Evolutionary conservation across 2,329 filamentous ascomycete species (phyloP), one percentile per base, ranked within the genome.

Genomic region (Raffaelea albimanens): DNA sequence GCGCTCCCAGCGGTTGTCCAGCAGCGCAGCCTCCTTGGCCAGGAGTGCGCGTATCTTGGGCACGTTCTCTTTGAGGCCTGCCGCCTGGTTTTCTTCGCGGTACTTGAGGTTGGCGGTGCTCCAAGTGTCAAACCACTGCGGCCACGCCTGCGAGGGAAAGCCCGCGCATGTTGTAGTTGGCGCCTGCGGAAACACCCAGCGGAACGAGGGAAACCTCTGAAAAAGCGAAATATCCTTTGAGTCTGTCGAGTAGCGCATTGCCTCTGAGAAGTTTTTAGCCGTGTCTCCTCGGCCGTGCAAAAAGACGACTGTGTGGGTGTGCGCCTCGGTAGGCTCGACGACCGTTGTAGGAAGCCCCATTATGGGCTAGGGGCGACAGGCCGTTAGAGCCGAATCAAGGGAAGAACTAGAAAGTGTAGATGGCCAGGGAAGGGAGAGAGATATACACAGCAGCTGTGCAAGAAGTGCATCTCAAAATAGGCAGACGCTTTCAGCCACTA

Each of bases 161-260:
- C 59, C 58, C 25, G 58, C 56, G 41, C 57, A 45, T 36, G 56
- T 53, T 19, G 56, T 23, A 14, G n/a, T 23, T 8, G 63, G 63
- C 2, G 70, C 67, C 46, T 64, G 61, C 10, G 71, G 71, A 43
- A 75, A 74, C 4, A 75, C 68, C 67, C 70, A 74, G 44, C 67
- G 64, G 51, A 72, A 63, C 2, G 64, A 62, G 1, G 71, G 70
- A 22, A 72, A 68, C 2, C 57, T 54, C 3, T 67, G 61, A 16
- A 54, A 43, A 0, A 75, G 63, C 1, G 58, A 60, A 11, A 52
- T 59, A 8, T 52, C 47, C 9, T 52, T 48, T 0, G 62, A 63
- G 50, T 62, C 58, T 25, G 48, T 50, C 14, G 58, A 61, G 49
- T 57, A 52, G 5, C 53, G 44, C 5, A 70, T 55, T 0, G 62